These are phyloP conservation scores for Triticum timopheevii DNA, from an alignment of 176 grass and related monocot genomes.

Conservation along the genomic window DNA sequence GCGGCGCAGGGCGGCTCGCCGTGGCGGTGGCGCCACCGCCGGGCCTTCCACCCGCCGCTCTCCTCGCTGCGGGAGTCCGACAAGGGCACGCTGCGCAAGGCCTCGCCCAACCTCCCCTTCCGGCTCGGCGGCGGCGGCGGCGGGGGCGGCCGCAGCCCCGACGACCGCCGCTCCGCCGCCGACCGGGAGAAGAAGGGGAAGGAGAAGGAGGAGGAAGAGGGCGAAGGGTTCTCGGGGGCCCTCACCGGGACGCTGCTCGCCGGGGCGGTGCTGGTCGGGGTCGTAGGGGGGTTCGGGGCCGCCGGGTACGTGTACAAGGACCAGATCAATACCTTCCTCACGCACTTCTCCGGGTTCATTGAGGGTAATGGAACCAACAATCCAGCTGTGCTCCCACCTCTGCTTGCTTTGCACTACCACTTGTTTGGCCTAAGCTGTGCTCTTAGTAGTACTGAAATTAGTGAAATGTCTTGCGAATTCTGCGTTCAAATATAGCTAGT, in stretches of 20 bases:
- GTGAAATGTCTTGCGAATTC: neutral
- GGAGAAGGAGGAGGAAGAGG: neutral
- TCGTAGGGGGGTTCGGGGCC: slow-evolving; percentile 88
- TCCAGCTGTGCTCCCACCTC: slow-evolving; percentile 12
- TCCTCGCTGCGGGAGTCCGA: slow-evolving; percentile 73
- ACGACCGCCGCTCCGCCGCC: slow-evolving; percentile 28
- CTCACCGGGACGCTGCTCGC: slow-evolving; percentile 82
- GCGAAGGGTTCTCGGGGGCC: slow-evolving; percentile 26
- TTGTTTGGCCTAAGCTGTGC: neutral
- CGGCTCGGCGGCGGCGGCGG: slow-evolving; percentile 42
- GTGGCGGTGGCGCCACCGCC: slow-evolving; percentile 28
- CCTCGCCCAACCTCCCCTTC: slow-evolving; percentile 71
- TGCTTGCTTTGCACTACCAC: neutral
- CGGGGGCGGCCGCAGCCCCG: slow-evolving; percentile 24
- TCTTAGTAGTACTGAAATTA: neutral
- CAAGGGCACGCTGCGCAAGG: slow-evolving; percentile 77
- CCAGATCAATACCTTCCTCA: slow-evolving; percentile 90
- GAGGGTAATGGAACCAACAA: slow-evolving; percentile 53
- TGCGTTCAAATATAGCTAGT: neutral
- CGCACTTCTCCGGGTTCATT: slow-evolving; percentile 88
- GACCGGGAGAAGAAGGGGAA: slow-evolving; percentile 10
- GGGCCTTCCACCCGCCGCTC: slow-evolving; percentile 49
- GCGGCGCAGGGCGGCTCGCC: slow-evolving; percentile 32
- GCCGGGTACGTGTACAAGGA: slow-evolving; percentile 94
- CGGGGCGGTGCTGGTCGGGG: slow-evolving; percentile 66